A percentile compares a stretch with the other conserved stretches of the same genome.
phyloP scores from a whole-genome alignment of 106 monocot species.

The Acanthochlamys bracteata region DNA sequence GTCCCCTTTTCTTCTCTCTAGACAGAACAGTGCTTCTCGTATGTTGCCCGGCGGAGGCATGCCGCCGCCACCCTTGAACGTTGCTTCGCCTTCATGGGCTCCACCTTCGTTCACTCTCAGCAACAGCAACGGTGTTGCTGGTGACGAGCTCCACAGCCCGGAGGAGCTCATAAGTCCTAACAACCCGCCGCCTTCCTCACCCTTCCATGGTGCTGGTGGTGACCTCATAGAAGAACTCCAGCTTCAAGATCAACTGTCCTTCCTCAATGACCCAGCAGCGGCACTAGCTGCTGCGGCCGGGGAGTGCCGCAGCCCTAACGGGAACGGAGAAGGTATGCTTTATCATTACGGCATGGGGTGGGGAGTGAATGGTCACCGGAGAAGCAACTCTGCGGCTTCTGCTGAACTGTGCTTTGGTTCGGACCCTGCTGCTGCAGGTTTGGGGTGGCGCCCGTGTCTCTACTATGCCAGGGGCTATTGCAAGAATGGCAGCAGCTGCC shows the following conservation, averaged over 20 bases:
- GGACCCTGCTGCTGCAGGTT: constrained; percentile 19
- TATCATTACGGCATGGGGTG: constrained; percentile 34
- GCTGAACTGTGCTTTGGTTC: constrained; percentile 48
- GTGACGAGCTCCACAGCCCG: constrained; percentile 16
- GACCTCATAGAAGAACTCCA: constrained; percentile 62
- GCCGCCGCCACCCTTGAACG: background rate
- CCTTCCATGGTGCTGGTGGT: constrained; percentile 18
- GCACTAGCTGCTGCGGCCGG: background rate
- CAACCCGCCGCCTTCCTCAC: background rate
- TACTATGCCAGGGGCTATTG: constrained; percentile 87
- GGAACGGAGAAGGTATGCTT: constrained; percentile 19
- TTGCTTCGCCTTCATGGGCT: constrained; percentile 1
- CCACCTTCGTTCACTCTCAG: constrained; percentile 1
- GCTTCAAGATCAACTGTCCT: constrained; percentile 59
- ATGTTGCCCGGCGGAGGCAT: background rate
- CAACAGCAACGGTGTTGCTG: constrained; percentile 6
- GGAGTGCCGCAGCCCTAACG: constrained; percentile 32
- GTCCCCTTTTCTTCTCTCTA: constrained; percentile 28
- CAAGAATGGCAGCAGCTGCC: constrained; percentile 76
- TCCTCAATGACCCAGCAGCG: constrained; percentile 40
- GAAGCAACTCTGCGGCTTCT: constrained; percentile 37
- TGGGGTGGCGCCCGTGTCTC: constrained; percentile 79
- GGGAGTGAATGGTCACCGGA: constrained; percentile 18
- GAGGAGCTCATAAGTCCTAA: constrained; percentile 28
- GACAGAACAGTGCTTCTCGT: constrained; percentile 29